Percentiles rank a stretch among this genome's conserved stretches.
These are phyloP conservation scores for Pseudonitzschia delicatissima DNA, from an alignment of 108 stramenopile genomes.

Conservation along the genomic window DNA sequence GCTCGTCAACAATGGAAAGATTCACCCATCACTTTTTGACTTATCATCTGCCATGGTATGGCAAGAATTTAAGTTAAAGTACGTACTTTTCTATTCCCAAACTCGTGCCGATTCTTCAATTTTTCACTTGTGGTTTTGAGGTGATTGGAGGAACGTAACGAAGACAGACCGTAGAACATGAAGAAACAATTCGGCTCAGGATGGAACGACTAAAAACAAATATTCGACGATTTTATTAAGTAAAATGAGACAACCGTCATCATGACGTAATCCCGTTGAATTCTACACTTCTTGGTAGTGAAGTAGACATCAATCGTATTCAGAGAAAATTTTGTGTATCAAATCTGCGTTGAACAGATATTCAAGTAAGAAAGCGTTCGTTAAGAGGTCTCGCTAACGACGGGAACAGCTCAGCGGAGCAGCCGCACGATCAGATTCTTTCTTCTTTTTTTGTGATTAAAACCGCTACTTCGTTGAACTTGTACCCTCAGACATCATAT, in stretches of 20 bases:
- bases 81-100: too few species aligned
- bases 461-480: neutral
- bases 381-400: neutral
- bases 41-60: too few species aligned
- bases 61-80: too few species aligned
- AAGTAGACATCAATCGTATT: too few species aligned
- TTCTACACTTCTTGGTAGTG: slow-evolving; percentile 4
- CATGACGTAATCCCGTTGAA: neutral
- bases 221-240: neutral
- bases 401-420: slow-evolving; percentile 3
- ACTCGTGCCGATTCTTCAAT: too few species aligned
- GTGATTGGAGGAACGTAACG: neutral
- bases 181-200: neutral
- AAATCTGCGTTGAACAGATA: too few species aligned
- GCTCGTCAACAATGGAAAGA: too few species aligned
- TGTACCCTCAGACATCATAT: too few species aligned
- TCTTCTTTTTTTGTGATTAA: slow-evolving; percentile 2
- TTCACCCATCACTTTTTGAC: too few species aligned
- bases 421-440: neutral
- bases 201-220: neutral
- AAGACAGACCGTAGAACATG: neutral
- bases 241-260: neutral
- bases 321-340: too few species aligned
- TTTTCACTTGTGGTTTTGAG: slow-evolving; percentile 3
- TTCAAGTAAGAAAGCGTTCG: slow-evolving; percentile 5